phyloP scores from a whole-genome alignment of 495 filamentous ascomycete species.

The Lichenothelia convexa region DNA sequence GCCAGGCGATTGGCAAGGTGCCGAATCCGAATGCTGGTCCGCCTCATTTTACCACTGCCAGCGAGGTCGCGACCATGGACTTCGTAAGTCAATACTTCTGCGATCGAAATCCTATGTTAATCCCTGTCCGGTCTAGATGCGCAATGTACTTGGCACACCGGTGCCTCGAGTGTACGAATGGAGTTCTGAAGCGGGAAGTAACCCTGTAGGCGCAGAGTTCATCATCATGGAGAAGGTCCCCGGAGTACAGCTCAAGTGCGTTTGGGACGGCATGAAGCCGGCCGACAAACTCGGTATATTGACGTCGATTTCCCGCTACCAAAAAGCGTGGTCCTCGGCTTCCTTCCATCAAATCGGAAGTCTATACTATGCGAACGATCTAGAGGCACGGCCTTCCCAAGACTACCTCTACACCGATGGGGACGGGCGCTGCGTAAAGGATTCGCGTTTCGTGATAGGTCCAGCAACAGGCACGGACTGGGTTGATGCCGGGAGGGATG shows the following conservation, averaged over 20 bases:
- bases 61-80: slow-evolving; percentile 27
- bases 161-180: slow-evolving; percentile 19
- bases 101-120: neutral
- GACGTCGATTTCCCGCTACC: slow-evolving; percentile 13
- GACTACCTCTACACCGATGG: no score
- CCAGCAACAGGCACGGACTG: no score
- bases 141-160: no score
- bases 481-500: no score
- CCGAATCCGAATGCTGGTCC: slow-evolving; percentile 24
- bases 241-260: slow-evolving; percentile 19
- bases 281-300: slow-evolving; percentile 18
- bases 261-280: slow-evolving; percentile 15
- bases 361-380: no score
- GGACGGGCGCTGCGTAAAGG: no score
- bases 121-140: no score
- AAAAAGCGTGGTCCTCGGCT: slow-evolving; percentile 16
- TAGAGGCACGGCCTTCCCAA: no score
- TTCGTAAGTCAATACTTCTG: slow-evolving; percentile 19
- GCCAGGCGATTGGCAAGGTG: slow-evolving; percentile 21
- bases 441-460: no score
- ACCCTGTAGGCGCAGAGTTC: slow-evolving; percentile 20
- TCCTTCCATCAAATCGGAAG: slow-evolving; percentile 19
- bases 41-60: slow-evolving; percentile 21
- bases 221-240: slow-evolving; percentile 25
- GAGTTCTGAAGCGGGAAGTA: slow-evolving; percentile 16